Base-by-base conservation (phyloP, 208 protist species). In the Angomonas ambiguus region DNA sequence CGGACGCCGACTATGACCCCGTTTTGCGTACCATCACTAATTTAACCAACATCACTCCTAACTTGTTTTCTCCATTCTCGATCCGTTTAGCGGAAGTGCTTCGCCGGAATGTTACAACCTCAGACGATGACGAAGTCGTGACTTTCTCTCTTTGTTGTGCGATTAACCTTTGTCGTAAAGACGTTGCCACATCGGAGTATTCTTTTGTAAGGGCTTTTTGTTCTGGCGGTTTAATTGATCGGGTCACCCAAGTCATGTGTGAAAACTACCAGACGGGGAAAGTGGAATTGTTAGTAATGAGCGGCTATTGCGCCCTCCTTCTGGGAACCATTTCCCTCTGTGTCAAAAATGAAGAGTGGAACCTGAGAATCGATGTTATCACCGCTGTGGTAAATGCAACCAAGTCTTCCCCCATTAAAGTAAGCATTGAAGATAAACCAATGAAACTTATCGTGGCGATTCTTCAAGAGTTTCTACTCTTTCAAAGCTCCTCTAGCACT, bases 391-490 rank as follows among this genome's bases (percentile, higher is more conserved):
- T 74, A 20, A 38, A 69, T 8, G 82, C 76, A 1, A 74, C 79
- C 2, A 58, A 67, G 18, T 71, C 48, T 25, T 76, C 79, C 28
- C 42, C 31, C 18, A 31, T 77, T 8, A 71, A 71, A 2, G 69
- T 53, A 22, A 57, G 35, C 11, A 51, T 69, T 2, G 69, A 33
- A 22, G 27, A 53, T 25, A 72, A 82, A 41, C 90, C 87, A 2
- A 86, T 95, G 89, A 71, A 69, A 6, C 38, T 89, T 16, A 79
- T 94, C 32, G 86, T 89, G 1, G 91, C 81, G 6, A 84, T 96
- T 57, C 45, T 94, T 10, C 91, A 96, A 62, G 87, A 96, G 64
- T 94, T 96, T 66, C 28, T 96, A 0, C 62, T 96, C 11, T 96
- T 96, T 71, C 85, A 94, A 64, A 91, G 91, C 57, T 35, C 68